phyloP scores from a whole-genome alignment of 2,329 filamentous ascomycete species.

The Aspergillus sp. region DNA sequence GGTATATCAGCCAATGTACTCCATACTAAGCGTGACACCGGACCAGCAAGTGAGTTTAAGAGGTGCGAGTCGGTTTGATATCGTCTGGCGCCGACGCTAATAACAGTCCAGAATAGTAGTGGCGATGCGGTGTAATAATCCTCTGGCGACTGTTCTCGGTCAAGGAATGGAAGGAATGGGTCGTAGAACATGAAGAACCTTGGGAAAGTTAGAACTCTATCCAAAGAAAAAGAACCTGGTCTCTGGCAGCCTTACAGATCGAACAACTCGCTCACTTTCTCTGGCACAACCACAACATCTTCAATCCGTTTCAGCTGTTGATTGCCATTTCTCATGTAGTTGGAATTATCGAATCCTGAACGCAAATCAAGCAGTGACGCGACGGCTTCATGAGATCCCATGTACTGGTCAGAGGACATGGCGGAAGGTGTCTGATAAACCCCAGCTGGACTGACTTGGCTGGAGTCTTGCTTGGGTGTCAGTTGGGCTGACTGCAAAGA shows the following conservation, averaged over 20 bases:
- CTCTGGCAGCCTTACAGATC: constrained; percentile 29
- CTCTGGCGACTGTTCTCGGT: constrained; percentile 49
- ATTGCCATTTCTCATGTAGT: constrained; percentile 45
- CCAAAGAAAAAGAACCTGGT: neutral
- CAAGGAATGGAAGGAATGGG: constrained; percentile 60
- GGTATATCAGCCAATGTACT: constrained; percentile 57
- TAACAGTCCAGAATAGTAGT: constrained; percentile 65
- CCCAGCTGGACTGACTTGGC: constrained; percentile 25
- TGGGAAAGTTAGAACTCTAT: constrained; percentile 22
- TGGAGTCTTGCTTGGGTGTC: constrained; percentile 34
- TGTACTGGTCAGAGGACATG: constrained; percentile 37
- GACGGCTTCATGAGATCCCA: constrained; percentile 47
- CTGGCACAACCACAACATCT: constrained; percentile 40
- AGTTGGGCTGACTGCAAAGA: constrained; percentile 18
- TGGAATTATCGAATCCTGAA: constrained; percentile 41
- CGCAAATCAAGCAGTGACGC: constrained; percentile 47
- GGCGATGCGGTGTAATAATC: constrained; percentile 55
- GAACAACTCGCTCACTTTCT: constrained; percentile 42
- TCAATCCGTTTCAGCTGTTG: constrained; percentile 50
- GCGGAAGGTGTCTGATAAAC: constrained; percentile 32
- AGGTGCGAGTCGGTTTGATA: constrained; percentile 52
- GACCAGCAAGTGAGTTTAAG: constrained; percentile 48
- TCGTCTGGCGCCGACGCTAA: constrained; percentile 58
- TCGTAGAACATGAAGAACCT: constrained; percentile 63
- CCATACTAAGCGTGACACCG: constrained; percentile 57